A percentile compares a stretch with the other conserved stretches of the same genome.
Evolutionary conservation across 306 rosid genomes (phyloP).

Genomic region (Cucumis melo): DNA sequence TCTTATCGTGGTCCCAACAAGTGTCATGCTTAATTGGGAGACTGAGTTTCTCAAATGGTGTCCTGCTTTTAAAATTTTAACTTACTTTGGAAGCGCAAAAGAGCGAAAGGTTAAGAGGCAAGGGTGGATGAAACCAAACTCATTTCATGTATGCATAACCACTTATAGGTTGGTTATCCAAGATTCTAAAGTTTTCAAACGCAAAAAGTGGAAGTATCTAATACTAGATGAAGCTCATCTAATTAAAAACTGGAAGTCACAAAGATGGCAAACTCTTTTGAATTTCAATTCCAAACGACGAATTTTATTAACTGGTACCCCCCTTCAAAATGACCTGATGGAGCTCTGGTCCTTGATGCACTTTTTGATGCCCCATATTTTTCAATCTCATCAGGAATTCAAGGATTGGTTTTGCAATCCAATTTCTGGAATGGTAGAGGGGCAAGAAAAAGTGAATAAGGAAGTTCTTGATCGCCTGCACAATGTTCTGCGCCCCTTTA

Average conservation of each 20-base stretch:
- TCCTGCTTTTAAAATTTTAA: conserved; percentile 90
- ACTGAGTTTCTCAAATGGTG: conserved; percentile 98
- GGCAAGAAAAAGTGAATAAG: conserved; percentile 91
- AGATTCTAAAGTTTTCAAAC: conserved; percentile 96
- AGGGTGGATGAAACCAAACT: conserved; percentile 90
- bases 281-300: conserved; percentile 94
- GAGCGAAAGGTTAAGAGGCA: conserved; percentile 88
- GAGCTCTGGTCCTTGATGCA: conserved; percentile 99
- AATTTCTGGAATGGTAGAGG: conserved; percentile 98
- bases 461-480: conserved; percentile 98
- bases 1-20: conserved; percentile 96
- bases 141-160: conserved; percentile 93
- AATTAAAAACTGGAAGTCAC: conserved; percentile 98
- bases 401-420: conserved; percentile 99
- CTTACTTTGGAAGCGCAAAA: conserved; percentile 95
- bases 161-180: conserved; percentile 94
- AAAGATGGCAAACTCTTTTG: conserved; percentile 96
- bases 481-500: conserved; percentile 92
- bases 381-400: conserved; percentile 98
- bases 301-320: conserved; percentile 88
- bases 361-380: conserved; percentile 97
- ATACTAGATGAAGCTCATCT: conserved; percentile 97
- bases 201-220: conserved; percentile 98
- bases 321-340: conserved; percentile 97
- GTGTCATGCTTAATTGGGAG: conserved; percentile 99